phyloP scores from a whole-genome alignment of 257 asterid species.

The Mitragyna speciosa region DNA sequence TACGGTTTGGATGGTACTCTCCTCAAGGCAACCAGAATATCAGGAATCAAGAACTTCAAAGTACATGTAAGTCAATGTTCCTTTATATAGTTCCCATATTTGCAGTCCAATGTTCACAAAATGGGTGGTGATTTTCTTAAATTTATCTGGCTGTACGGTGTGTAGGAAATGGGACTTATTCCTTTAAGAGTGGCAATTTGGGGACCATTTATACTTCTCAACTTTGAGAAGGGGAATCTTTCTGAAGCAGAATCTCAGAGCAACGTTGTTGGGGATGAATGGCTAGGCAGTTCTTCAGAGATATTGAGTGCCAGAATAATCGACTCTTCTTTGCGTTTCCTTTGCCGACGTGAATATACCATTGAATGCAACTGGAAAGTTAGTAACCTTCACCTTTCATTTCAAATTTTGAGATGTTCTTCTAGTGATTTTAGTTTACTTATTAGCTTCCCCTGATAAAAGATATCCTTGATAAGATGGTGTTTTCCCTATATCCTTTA shows the following conservation, averaged over 20 bases:
- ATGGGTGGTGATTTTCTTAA: slow-evolving; percentile 9
- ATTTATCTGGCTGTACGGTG: slow-evolving; percentile 27
- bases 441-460: neutral
- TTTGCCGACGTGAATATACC: slow-evolving; percentile 66
- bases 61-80: slow-evolving; percentile 42
- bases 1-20: slow-evolving; percentile 82
- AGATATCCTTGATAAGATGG: neutral
- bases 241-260: slow-evolving; percentile 33
- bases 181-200: slow-evolving; percentile 62
- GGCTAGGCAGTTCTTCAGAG: slow-evolving; percentile 76
- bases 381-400: slow-evolving; percentile 19
- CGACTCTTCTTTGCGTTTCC: slow-evolving; percentile 55
- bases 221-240: slow-evolving; percentile 36
- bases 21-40: slow-evolving; percentile 60
- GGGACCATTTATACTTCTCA: slow-evolving; percentile 85
- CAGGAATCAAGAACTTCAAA: slow-evolving; percentile 77
- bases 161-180: slow-evolving; percentile 80
- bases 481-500: neutral
- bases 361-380: slow-evolving; percentile 97
- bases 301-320: slow-evolving; percentile 52
- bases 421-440: neutral
- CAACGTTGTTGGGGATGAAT: slow-evolving; percentile 50
- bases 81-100: neutral
- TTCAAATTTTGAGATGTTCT: neutral
- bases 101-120: neutral